A percentile compares a stretch with the other conserved stretches of the same genome.
phyloP scores from a whole-genome alignment of 768 basidiomycete species.

The Leccinum pellstonianum region DNA sequence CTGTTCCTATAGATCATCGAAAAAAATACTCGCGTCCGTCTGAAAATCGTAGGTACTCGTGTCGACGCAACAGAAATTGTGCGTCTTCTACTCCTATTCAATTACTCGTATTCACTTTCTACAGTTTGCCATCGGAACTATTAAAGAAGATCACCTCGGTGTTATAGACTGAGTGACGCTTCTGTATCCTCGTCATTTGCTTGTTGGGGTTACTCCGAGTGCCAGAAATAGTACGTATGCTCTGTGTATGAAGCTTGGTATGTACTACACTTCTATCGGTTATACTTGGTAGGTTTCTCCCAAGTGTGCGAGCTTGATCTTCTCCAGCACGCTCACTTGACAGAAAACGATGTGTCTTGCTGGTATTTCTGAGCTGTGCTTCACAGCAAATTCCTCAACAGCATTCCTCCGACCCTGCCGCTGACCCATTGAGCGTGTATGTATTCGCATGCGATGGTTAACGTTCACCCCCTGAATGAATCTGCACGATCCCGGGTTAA shows the following conservation, averaged over 20 bases:
- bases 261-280: background rate
- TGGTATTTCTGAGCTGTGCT: too few relatives aligned
- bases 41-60: conserved; percentile 98
- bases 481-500: too few relatives aligned
- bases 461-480: too few relatives aligned
- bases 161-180: conserved; percentile 64
- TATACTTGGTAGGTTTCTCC: background rate
- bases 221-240: background rate
- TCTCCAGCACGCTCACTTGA: too few relatives aligned
- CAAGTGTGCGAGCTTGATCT: too few relatives aligned
- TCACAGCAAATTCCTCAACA: too few relatives aligned
- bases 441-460: too few relatives aligned
- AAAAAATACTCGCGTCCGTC: conserved; percentile 86
- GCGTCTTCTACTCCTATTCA: conserved; percentile 32
- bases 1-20: conserved; percentile 68
- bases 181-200: background rate
- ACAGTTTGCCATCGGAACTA: conserved; percentile 95
- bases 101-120: background rate
- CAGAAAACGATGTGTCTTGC: too few relatives aligned
- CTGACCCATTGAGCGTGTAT: too few relatives aligned
- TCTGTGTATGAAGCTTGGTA: too few relatives aligned
- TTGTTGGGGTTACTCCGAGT: background rate
- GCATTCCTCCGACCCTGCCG: too few relatives aligned
- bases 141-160: conserved; percentile 97
- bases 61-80: conserved; percentile 98